These are phyloP conservation scores for Aspergillus clavatus DNA, from an alignment of 2,329 filamentous ascomycete genomes.

Conservation along the genomic window DNA sequence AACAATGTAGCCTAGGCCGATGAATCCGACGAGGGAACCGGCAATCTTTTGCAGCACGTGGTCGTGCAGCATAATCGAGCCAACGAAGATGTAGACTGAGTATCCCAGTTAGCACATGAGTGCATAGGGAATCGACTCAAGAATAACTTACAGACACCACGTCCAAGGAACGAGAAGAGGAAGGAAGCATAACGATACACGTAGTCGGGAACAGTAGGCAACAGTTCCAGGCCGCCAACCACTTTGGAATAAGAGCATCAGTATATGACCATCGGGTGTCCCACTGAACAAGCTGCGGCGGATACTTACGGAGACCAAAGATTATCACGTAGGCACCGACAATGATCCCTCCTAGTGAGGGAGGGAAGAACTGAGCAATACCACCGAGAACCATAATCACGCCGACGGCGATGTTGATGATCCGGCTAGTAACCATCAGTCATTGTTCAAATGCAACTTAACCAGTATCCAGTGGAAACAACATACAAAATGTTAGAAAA, in stretches of 20 bases:
- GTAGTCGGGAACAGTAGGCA: constrained; percentile 76
- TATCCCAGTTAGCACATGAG: neutral
- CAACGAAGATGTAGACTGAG: constrained; percentile 95
- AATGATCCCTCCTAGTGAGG: constrained; percentile 59
- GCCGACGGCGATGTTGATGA: constrained; percentile 87
- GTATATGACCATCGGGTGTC: constrained; percentile 7
- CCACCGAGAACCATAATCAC: constrained; percentile 85
- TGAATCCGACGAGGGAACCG: constrained; percentile 69
- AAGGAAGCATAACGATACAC: constrained; percentile 92
- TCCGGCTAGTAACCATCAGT: constrained; percentile 58
- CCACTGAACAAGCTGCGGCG: too few species aligned
- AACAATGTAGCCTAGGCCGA: constrained; percentile 71
- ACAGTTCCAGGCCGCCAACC: constrained; percentile 77
- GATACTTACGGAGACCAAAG: constrained; percentile 73
- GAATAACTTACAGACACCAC: constrained; percentile 77
- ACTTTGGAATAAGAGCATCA: constrained; percentile 42
- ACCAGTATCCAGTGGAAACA: constrained; percentile 7
- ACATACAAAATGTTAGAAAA: constrained; percentile 88
- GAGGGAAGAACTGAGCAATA: constrained; percentile 46
- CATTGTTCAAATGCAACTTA: constrained; percentile 5
- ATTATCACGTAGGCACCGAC: constrained; percentile 83
- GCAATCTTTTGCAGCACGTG: constrained; percentile 66
- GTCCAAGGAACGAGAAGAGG: constrained; percentile 94
- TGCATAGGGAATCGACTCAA: neutral
- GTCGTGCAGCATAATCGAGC: constrained; percentile 72